A percentile compares a stretch with the other conserved stretches of the same genome.
phyloP scores from a whole-genome alignment of 164 flowering plant genomes.

The Piper longum region DNA sequence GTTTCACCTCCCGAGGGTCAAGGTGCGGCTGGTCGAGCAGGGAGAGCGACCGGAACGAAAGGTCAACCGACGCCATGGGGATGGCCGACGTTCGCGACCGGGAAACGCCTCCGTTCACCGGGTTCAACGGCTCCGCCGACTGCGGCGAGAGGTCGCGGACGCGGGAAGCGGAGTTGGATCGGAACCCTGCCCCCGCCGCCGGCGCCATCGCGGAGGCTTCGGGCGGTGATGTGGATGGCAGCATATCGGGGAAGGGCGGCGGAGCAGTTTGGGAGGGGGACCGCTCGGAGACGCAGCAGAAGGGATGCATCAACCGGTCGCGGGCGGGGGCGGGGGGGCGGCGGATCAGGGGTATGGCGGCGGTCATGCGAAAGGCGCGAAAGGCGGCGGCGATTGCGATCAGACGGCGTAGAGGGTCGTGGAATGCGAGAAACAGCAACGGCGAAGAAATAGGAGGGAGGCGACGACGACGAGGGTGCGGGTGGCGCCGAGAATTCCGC shows the following conservation, averaged over 20 bases:
- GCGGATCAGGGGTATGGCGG: too few species aligned
- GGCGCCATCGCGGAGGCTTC: neutral
- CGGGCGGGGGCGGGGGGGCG: too few species aligned
- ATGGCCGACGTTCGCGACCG: constrained; percentile 5
- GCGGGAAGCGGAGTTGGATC: constrained; percentile 3
- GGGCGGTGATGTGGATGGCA: neutral
- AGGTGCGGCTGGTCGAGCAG: neutral
- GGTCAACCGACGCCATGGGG: neutral
- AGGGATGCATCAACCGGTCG: constrained; percentile 16
- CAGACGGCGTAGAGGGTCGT: too few species aligned
- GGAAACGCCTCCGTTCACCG: neutral
- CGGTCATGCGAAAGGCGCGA: too few species aligned
- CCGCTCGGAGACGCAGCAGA: constrained; percentile 18
- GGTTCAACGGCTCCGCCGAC: neutral
- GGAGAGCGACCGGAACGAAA: neutral
- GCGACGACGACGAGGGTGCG: neutral
- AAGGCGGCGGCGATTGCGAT: too few species aligned
- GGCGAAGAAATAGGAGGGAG: neutral
- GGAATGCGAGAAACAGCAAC: neutral
- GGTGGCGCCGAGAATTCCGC: neutral
- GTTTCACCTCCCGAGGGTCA: constrained; percentile 30
- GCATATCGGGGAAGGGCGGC: constrained; percentile 1
- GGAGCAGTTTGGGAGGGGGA: neutral
- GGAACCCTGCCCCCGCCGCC: neutral
- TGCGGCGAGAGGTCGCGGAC: constrained; percentile 1